Conservation (phyloP, 495 filamentous ascomycete genomes). For the Saxophila tyrrhenica region DNA sequence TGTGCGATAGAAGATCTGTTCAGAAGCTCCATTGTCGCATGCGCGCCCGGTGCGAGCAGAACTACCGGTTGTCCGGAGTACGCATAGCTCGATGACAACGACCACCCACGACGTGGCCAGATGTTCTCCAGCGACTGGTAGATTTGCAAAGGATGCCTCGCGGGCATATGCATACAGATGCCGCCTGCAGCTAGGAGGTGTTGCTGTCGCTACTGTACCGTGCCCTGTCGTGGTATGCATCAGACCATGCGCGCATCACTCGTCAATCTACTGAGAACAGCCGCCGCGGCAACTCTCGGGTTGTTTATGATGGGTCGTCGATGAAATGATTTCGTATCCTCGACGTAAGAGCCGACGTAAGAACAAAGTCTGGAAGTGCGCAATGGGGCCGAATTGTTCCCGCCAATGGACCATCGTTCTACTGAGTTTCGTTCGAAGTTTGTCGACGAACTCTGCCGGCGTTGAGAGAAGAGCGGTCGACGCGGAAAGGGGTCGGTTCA, state of each 20-base stretch:
- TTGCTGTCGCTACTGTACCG: not conserved
- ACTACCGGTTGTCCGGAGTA: too few relatives aligned
- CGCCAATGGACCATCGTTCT: not conserved
- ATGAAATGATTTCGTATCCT: not conserved
- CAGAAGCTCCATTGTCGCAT: too few relatives aligned
- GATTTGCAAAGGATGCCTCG: not conserved
- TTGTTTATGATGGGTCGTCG: not conserved
- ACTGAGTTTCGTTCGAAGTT: too few relatives aligned
- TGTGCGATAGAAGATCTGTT: too few relatives aligned
- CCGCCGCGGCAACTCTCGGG: not conserved
- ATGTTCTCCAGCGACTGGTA: too few relatives aligned
- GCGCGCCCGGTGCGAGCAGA: too few relatives aligned
- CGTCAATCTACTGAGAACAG: not conserved
- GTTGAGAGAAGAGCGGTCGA: not conserved
- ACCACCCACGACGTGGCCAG: too few relatives aligned
- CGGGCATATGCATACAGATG: not conserved
- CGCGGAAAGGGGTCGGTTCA: not conserved
- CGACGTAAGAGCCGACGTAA: not conserved
- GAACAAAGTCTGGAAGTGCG: not conserved
- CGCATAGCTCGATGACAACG: too few relatives aligned
- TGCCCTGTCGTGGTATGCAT: too few relatives aligned
- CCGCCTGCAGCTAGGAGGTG: not conserved
- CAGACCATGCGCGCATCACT: too few relatives aligned
- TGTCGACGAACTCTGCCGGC: not conserved
- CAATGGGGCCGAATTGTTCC: not conserved